phyloP scores from a whole-genome alignment of 129 eudicot genomes.

The Kitagawia praeruptora region DNA sequence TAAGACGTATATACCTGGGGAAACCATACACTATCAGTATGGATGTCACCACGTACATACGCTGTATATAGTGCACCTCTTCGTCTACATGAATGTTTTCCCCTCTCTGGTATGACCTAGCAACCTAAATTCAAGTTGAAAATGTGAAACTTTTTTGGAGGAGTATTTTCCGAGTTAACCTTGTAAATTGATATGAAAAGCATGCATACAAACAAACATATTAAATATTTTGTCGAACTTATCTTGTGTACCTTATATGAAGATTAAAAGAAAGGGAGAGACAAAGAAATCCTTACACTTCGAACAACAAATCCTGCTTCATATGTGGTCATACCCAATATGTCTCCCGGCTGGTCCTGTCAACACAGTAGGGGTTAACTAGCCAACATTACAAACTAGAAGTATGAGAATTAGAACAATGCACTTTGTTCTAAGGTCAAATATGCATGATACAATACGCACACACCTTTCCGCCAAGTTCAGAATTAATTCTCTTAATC shows the following conservation, averaged over 20 bases:
- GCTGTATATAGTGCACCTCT: neutral
- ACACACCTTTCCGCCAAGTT: neutral
- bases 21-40: slow-evolving; percentile 1
- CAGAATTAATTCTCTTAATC: neutral
- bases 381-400: neutral
- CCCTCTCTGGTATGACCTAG: slow-evolving; percentile 1
- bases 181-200: neutral
- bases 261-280: neutral
- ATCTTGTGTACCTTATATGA: neutral
- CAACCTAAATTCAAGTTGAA: neutral
- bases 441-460: neutral
- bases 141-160: neutral
- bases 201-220: neutral
- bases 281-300: neutral
- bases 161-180: neutral
- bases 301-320: neutral
- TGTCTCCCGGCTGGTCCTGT: neutral
- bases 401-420: neutral
- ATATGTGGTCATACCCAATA: neutral
- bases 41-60: neutral
- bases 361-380: neutral
- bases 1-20: slow-evolving; percentile 3
- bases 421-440: neutral
- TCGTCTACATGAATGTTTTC: neutral
- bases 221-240: neutral